A percentile compares a stretch with the other conserved stretches of the same genome.
Conservation (phyloP, 2,329 filamentous ascomycete species). For the Trichoderma breve region DNA sequence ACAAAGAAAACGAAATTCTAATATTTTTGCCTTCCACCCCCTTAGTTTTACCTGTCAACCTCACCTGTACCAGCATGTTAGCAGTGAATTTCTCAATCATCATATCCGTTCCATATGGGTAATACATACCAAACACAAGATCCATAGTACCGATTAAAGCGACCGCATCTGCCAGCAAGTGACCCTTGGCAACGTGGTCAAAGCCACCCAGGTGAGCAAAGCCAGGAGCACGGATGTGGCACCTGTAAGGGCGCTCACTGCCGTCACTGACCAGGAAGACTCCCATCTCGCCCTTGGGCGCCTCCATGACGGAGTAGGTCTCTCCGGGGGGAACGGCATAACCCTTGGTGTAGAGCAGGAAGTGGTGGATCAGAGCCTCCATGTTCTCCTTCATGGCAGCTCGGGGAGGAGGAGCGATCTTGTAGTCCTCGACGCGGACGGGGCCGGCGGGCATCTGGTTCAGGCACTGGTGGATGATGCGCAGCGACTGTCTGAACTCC, state of each 20-base stretch:
- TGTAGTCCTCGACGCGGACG: slow-evolving; percentile 96
- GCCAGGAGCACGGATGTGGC: slow-evolving; percentile 94
- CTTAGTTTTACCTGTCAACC: slow-evolving; percentile 55
- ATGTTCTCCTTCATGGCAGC: slow-evolving; percentile 99
- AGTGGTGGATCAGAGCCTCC: slow-evolving; percentile 99
- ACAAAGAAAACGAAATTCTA: slow-evolving; percentile 33
- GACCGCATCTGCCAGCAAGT: slow-evolving; percentile 92
- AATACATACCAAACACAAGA: slow-evolving; percentile 74
- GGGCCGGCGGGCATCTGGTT: slow-evolving; percentile 98
- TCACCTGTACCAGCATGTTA: slow-evolving; percentile 49
- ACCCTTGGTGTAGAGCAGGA: slow-evolving; percentile 97
- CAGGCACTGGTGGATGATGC: slow-evolving; percentile 97
- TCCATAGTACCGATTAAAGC: slow-evolving; percentile 92
- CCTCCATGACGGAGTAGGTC: slow-evolving; percentile 97
- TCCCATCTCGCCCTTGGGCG: slow-evolving; percentile 99
- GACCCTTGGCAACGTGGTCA: slow-evolving; percentile 88
- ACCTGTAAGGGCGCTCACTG: slow-evolving; percentile 92
- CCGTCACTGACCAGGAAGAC: slow-evolving; percentile 96
- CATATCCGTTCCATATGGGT: background rate
- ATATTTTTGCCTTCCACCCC: slow-evolving; percentile 30
- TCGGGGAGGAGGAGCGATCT: slow-evolving; percentile 92
- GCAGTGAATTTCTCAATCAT: slow-evolving; percentile 20
- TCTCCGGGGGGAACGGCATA: slow-evolving; percentile 96
- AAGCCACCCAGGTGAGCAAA: slow-evolving; percentile 95
- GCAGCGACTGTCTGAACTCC: slow-evolving; percentile 96